Percentiles rank a stretch among this genome's conserved stretches.
phyloP scores from a whole-genome alignment of 2,329 filamentous ascomycete genomes.

The Fusarium sp. region DNA sequence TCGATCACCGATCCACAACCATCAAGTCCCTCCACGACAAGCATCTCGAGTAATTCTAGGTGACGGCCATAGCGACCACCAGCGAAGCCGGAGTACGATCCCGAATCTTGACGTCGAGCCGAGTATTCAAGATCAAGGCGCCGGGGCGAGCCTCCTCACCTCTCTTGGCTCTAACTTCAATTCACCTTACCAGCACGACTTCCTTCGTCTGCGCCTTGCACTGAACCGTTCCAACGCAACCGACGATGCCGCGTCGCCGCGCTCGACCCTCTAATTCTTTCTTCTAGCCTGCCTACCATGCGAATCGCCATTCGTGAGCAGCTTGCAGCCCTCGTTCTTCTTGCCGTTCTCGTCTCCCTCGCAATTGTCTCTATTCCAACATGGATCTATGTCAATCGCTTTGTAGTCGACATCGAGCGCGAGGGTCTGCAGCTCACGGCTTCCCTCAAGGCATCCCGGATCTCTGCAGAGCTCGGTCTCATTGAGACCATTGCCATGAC shows the following conservation, averaged over 20 bases:
- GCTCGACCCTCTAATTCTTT: constrained; percentile 31
- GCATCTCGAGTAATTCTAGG: constrained; percentile 8
- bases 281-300: constrained; percentile 63
- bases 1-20: constrained; percentile 41
- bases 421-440: constrained; percentile 80
- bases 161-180: background rate
- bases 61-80: constrained; percentile 14
- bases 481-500: constrained; percentile 80
- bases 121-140: constrained; percentile 7
- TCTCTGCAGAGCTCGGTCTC: constrained; percentile 82
- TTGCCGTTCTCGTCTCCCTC: constrained; percentile 79
- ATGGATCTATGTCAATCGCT: constrained; percentile 68
- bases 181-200: constrained; percentile 9
- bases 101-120: background rate
- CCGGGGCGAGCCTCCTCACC: constrained; percentile 10
- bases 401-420: constrained; percentile 64
- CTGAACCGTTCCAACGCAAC: constrained; percentile 24
- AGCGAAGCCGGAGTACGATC: constrained; percentile 6
- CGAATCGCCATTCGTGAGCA: constrained; percentile 90
- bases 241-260: constrained; percentile 46
- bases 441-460: constrained; percentile 85
- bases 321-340: constrained; percentile 81
- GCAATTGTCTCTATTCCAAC: constrained; percentile 84
- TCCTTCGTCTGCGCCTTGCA: constrained; percentile 20
- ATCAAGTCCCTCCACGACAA: constrained; percentile 25